A percentile compares a stretch with the other conserved stretches of the same genome.
Evolutionary conservation across 148 eudicot species (phyloP).

Genomic region (Silene conica): DNA sequence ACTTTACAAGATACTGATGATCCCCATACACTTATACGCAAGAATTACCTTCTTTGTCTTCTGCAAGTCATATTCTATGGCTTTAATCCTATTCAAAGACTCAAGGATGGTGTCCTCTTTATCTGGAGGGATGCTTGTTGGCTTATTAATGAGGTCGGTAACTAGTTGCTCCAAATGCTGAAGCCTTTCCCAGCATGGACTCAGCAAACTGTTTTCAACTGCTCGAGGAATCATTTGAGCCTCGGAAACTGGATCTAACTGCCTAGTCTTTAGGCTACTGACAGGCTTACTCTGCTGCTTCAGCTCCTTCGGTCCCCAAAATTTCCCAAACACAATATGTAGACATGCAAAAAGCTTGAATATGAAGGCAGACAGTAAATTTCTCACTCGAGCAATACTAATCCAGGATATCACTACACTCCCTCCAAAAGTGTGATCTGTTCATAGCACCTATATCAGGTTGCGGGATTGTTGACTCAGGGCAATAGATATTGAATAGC

Average conservation of each 20-base stretch:
- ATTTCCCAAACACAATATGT: constrained; percentile 39
- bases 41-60: constrained; percentile 76
- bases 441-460: constrained; percentile 20
- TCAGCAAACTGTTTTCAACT: constrained; percentile 42
- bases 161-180: constrained; percentile 63
- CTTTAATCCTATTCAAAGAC: constrained; percentile 74
- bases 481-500: constrained; percentile 1
- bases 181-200: constrained; percentile 75
- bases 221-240: constrained; percentile 21
- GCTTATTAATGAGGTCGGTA: constrained; percentile 65
- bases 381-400: constrained; percentile 18
- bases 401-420: constrained; percentile 28
- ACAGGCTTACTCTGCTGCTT: constrained; percentile 25
- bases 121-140: constrained; percentile 73
- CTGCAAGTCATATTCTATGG: constrained; percentile 87
- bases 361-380: constrained; percentile 35
- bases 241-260: constrained; percentile 33
- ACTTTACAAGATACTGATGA: neutral
- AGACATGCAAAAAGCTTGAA: constrained; percentile 53
- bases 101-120: constrained; percentile 75
- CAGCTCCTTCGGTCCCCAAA: constrained; percentile 28
- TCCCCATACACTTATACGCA: neutral
- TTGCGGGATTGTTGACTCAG: neutral
- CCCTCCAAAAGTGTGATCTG: constrained; percentile 23
- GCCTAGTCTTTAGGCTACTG: constrained; percentile 11